Evolutionary conservation across 768 basidiomycete genomes (phyloP).

Genomic region (Fistulinella prunicolor): DNA sequence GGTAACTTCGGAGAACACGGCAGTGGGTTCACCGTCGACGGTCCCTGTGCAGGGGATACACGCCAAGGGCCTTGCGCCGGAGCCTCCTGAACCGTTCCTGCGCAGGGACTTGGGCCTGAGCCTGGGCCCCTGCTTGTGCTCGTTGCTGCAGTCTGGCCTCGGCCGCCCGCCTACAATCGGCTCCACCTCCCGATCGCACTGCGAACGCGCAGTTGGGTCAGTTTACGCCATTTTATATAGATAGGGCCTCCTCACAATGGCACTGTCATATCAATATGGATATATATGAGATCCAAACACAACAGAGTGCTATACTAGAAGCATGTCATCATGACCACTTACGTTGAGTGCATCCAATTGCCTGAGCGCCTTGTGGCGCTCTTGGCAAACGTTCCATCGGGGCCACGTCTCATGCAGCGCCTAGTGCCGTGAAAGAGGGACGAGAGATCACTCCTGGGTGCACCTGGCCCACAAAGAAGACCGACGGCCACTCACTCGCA

Average conservation of each 20-base stretch:
- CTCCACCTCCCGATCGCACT: slow-evolving; percentile 86
- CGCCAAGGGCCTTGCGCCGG: slow-evolving; percentile 23
- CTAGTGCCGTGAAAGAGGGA: slow-evolving; percentile 54
- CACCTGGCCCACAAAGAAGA: no score
- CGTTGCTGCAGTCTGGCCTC: slow-evolving; percentile 37
- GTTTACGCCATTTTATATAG: slow-evolving; percentile 22
- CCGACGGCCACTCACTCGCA: slow-evolving; percentile 73
- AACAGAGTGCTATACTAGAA: slow-evolving; percentile 21
- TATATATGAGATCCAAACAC: slow-evolving; percentile 24
- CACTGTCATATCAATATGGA: slow-evolving; percentile 49
- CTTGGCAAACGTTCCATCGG: slow-evolving; percentile 81
- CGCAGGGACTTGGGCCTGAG: slow-evolving; percentile 10
- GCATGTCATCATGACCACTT: slow-evolving; percentile 42
- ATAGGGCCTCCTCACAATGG: slow-evolving; percentile 56
- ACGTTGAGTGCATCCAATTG: slow-evolving; percentile 92
- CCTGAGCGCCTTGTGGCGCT: slow-evolving; percentile 94
- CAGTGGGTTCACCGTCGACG: slow-evolving; percentile 15
- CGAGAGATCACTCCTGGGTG: no score
- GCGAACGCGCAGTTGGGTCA: slow-evolving; percentile 23
- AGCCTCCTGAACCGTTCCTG: slow-evolving; percentile 21
- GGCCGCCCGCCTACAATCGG: slow-evolving; percentile 59
- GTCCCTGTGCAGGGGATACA: slow-evolving; percentile 20
- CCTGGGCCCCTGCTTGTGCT: slow-evolving; percentile 22
- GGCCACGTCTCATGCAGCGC: slow-evolving; percentile 83
- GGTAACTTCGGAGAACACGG: slow-evolving; percentile 20